Conservation (phyloP, 179 eudicot genomes). For the Amaranthus tricolor region DNA sequence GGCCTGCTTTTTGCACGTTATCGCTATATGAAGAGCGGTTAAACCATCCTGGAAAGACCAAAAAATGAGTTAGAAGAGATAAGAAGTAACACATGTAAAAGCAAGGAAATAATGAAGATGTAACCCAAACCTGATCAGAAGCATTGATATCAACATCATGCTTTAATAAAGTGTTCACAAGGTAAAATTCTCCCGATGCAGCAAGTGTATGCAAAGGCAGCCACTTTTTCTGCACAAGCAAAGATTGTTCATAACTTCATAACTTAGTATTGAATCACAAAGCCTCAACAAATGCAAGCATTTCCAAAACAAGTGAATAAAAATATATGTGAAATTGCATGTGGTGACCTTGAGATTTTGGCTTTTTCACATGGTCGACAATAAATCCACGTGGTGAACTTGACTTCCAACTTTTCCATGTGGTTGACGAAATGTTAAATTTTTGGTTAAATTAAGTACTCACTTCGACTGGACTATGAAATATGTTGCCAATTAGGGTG, state of each 20-base stretch:
- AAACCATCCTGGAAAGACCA: conserved; percentile 68
- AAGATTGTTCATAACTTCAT: conserved; percentile 6
- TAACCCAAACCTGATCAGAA: conserved; percentile 55
- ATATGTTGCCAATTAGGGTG: too few relatives aligned
- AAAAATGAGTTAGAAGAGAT: conserved; percentile 1
- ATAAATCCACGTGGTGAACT: too few relatives aligned
- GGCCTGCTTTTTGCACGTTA: conserved; percentile 82
- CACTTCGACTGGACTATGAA: too few relatives aligned
- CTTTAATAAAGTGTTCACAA: conserved; percentile 56
- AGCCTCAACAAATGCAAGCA: too few relatives aligned
- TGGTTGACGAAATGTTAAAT: too few relatives aligned
- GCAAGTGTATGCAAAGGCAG: conserved; percentile 81
- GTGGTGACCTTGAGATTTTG: too few relatives aligned
- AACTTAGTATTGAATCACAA: too few relatives aligned
- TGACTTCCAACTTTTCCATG: too few relatives aligned
- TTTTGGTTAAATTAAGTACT: too few relatives aligned
- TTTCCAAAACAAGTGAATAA: too few relatives aligned
- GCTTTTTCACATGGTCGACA: too few relatives aligned
- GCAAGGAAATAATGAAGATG: not conserved
- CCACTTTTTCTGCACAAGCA: conserved; percentile 74
- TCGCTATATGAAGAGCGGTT: conserved; percentile 89
- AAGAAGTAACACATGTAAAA: not conserved
- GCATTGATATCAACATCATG: conserved; percentile 64
- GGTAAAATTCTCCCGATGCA: conserved; percentile 88
- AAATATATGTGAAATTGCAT: too few relatives aligned